A percentile compares a stretch with the other conserved stretches of the same genome.
These are phyloP conservation scores for Papiliotrema terrestris DNA, from an alignment of 1,284 basidiomycete genomes.

Conservation along the genomic window DNA sequence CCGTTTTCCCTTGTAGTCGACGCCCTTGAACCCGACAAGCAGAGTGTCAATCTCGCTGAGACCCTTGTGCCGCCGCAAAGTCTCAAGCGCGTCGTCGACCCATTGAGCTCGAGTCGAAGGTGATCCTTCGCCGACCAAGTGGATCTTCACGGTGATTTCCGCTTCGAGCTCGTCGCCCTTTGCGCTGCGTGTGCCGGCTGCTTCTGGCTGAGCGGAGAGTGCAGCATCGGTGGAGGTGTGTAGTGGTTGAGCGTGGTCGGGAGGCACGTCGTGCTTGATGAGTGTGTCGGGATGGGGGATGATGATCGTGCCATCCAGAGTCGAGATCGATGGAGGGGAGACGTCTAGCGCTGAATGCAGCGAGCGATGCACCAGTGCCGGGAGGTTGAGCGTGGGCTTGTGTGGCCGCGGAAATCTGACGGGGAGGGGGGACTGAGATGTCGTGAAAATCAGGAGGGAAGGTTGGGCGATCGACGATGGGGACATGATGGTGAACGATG, in stretches of 20 bases:
- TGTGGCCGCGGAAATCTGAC: constrained; percentile 38
- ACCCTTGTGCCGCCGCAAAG: constrained; percentile 27
- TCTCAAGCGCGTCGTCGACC: constrained; percentile 23
- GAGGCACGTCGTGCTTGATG: constrained; percentile 31
- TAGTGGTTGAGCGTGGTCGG: neutral
- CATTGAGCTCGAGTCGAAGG: constrained; percentile 3
- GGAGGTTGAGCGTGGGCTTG: constrained; percentile 35
- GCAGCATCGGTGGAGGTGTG: neutral
- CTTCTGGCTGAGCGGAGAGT: constrained; percentile 1
- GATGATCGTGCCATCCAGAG: constrained; percentile 4
- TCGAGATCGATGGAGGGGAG: constrained; percentile 10
- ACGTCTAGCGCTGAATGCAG: constrained; percentile 44
- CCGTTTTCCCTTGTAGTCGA: constrained; percentile 39
- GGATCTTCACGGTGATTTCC: constrained; percentile 47
- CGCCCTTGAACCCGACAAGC: constrained; percentile 40
- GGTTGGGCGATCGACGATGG: constrained; percentile 3
- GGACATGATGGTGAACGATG: neutral
- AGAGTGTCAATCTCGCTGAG: constrained; percentile 33
- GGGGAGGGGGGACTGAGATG: constrained; percentile 40
- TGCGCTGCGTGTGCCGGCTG: neutral
- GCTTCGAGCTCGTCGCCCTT: constrained; percentile 14
- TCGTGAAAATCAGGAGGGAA: constrained; percentile 40
- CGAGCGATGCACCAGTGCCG: constrained; percentile 43
- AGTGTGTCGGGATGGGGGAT: constrained; percentile 35
- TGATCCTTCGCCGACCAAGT: constrained; percentile 21